phyloP scores from a whole-genome alignment of 768 basidiomycete species.

The Tylopilus sp. region DNA sequence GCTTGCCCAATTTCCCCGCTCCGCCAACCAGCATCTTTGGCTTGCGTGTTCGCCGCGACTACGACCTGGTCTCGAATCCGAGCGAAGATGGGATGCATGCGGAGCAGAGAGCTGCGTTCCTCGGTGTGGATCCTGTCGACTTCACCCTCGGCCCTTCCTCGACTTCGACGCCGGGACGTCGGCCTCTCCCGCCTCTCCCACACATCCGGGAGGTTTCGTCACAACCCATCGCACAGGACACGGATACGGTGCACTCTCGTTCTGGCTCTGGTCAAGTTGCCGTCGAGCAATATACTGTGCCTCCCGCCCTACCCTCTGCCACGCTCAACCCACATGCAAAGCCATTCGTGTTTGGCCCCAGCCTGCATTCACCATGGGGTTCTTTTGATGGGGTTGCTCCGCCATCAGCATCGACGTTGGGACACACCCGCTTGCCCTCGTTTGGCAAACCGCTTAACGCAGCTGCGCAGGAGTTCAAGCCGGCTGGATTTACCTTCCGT shows the following conservation, averaged over 20 bases:
- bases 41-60: slow-evolving; percentile 42
- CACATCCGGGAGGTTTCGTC: slow-evolving; percentile 65
- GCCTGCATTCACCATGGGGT: slow-evolving; percentile 34
- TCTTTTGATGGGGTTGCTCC: slow-evolving; percentile 26
- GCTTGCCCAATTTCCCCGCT: slow-evolving; percentile 75
- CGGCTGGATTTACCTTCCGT: slow-evolving; percentile 72
- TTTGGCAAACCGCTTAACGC: slow-evolving; percentile 73
- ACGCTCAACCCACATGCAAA: slow-evolving; percentile 77
- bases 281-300: slow-evolving; percentile 16
- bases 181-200: slow-evolving; percentile 56
- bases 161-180: slow-evolving; percentile 39
- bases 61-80: slow-evolving; percentile 82
- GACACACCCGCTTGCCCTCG: slow-evolving; percentile 41
- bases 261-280: slow-evolving; percentile 41
- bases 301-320: slow-evolving; percentile 18
- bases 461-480: slow-evolving; percentile 79
- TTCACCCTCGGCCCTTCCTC: slow-evolving; percentile 48
- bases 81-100: slow-evolving; percentile 63
- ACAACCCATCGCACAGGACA: slow-evolving; percentile 59
- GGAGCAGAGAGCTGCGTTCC: slow-evolving; percentile 38
- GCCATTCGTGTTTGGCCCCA: slow-evolving; percentile 74
- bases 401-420: slow-evolving; percentile 36
- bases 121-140: slow-evolving; percentile 40
- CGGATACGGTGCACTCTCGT: slow-evolving; percentile 63
- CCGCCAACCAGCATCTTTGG: slow-evolving; percentile 57